Conservation (phyloP, 345 rosid species). For the Ceriops zippeliana region DNA sequence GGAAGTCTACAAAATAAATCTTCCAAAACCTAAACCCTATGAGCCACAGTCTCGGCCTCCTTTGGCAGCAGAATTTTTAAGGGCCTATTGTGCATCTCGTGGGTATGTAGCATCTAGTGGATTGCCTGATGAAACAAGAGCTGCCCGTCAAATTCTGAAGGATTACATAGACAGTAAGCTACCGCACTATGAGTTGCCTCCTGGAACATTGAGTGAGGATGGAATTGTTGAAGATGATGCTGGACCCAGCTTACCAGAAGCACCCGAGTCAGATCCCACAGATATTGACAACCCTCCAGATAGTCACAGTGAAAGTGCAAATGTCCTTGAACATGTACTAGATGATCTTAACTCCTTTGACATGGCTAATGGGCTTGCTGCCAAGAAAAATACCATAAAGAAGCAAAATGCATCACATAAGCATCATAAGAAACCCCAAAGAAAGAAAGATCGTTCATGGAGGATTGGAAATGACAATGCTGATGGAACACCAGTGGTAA, state of each 20-base stretch:
- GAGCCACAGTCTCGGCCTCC: conserved; percentile 78
- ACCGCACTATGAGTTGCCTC: conserved; percentile 71
- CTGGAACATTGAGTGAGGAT: conserved; percentile 45
- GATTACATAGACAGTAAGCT: conserved; percentile 81
- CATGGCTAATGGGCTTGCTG: conserved; percentile 55
- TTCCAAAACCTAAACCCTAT: conserved; percentile 83
- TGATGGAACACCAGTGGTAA: conserved; percentile 71
- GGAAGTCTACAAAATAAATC: conserved; percentile 60
- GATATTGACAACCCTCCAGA: conserved; percentile 34
- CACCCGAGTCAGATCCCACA: conserved; percentile 39
- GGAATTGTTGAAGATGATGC: conserved; percentile 21
- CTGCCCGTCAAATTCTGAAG: conserved; percentile 80
- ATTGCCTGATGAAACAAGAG: conserved; percentile 86
- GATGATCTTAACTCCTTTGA: conserved; percentile 76
- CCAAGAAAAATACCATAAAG: conserved; percentile 42
- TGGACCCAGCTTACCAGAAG: conserved; percentile 25
- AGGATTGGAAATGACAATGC: conserved; percentile 52
- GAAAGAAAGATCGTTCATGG: conserved; percentile 67
- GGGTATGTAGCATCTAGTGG: conserved; percentile 91
- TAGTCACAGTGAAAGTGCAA: conserved; percentile 23
- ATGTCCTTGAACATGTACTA: conserved; percentile 49
- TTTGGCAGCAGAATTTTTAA: conserved; percentile 64
- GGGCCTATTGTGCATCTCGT: conserved; percentile 76
- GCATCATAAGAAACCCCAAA: conserved; percentile 70
- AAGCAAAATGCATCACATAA: conserved; percentile 54